Evolutionary conservation across 2,329 filamentous ascomycete genomes (phyloP).

Genomic region (Penicillium frequentans): DNA sequence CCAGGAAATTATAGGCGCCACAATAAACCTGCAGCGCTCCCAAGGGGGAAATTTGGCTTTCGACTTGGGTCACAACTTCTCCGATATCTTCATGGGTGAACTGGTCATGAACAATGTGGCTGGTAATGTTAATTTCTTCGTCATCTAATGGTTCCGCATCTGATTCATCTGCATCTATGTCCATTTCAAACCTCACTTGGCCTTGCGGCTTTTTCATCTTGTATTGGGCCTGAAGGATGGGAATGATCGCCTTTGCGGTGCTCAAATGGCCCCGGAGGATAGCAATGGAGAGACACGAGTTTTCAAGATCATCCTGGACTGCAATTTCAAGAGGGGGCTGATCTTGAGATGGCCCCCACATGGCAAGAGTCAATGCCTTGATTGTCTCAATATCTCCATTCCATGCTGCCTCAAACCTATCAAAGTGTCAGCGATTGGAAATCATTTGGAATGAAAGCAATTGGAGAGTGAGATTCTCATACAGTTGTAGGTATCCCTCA

Average conservation of each 20-base stretch:
- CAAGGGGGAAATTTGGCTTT: conserved; percentile 61
- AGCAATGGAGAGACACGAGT: conserved; percentile 68
- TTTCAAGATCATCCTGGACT: conserved; percentile 51
- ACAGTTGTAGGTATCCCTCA: conserved; percentile 64
- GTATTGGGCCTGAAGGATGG: conserved; percentile 71
- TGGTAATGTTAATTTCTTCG: conserved; percentile 34
- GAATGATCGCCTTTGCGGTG: conserved; percentile 65
- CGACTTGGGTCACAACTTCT: conserved; percentile 66
- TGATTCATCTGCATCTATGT: not conserved
- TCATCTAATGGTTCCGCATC: conserved; percentile 27
- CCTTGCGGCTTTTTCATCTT: conserved; percentile 55
- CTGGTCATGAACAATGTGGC: conserved; percentile 62
- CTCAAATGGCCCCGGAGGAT: conserved; percentile 65
- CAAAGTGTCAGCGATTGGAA: conserved; percentile 51
- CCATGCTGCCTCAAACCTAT: conserved; percentile 67
- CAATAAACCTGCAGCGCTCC: conserved; percentile 49
- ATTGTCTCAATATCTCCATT: conserved; percentile 65
- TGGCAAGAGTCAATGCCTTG: conserved; percentile 31
- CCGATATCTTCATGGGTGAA: conserved; percentile 78
- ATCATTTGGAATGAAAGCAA: conserved; percentile 34
- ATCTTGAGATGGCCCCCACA: conserved; percentile 47
- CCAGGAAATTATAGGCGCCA: conserved; percentile 28
- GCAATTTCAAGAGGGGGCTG: conserved; percentile 65
- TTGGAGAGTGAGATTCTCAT: conserved; percentile 28
- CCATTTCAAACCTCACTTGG: conserved; percentile 31